These are phyloP conservation scores for Coemansia sp. DNA, from an alignment of 192 early-diverging fungal genomes.

Conservation along the genomic window DNA sequence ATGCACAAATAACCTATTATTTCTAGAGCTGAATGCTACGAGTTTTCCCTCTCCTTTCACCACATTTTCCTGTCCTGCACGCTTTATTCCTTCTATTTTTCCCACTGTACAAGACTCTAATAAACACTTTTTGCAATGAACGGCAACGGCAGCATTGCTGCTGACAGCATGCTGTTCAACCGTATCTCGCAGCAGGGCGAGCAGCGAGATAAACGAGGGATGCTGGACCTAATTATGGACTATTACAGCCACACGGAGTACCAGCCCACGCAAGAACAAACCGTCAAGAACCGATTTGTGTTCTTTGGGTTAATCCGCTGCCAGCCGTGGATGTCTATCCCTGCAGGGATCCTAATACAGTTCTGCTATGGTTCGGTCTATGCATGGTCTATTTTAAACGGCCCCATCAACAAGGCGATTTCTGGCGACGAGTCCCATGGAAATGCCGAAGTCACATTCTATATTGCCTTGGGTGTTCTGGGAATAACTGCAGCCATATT, in stretches of 20 bases:
- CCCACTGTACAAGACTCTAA: no score
- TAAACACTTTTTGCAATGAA: no score
- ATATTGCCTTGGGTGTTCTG: constrained; percentile 59
- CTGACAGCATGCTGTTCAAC: constrained; percentile 39
- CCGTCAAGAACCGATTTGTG: constrained; percentile 39
- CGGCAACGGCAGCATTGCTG: constrained; percentile 4
- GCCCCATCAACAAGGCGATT: constrained; percentile 55
- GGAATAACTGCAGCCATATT: constrained; percentile 57
- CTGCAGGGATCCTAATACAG: constrained; percentile 60
- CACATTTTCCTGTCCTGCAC: no score
- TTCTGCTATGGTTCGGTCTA: constrained; percentile 65
- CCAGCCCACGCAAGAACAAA: constrained; percentile 21
- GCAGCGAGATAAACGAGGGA: constrained; percentile 10
- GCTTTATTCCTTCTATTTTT: no score
- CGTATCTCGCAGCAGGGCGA: constrained; percentile 35
- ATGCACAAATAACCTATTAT: no score
- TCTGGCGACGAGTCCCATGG: constrained; percentile 30
- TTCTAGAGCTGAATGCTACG: no score
- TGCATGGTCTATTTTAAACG: constrained; percentile 66
- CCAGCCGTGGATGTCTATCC: constrained; percentile 58
- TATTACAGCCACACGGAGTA: constrained; percentile 54
- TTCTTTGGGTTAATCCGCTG: constrained; percentile 55
- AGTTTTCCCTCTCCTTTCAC: no score
- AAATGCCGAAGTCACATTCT: constrained; percentile 61
- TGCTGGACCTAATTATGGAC: constrained; percentile 20